Percentiles rank a stretch among this genome's conserved stretches.
These are phyloP conservation scores for Graphiopsis chlorocephala DNA, from an alignment of 2,329 filamentous ascomycete genomes.

Conservation along the genomic window DNA sequence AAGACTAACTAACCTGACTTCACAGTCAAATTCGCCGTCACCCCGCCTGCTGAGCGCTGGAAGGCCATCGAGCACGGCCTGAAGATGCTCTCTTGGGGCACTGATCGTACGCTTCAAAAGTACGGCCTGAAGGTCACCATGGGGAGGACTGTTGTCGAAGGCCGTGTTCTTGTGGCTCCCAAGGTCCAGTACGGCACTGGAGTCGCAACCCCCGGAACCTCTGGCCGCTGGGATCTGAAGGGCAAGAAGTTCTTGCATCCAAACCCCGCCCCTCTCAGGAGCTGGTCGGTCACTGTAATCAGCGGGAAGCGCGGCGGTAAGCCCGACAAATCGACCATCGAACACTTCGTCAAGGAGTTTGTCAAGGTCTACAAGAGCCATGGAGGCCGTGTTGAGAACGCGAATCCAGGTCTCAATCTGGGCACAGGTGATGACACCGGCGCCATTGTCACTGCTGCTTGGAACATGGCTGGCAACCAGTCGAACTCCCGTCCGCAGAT, in stretches of 20 bases:
- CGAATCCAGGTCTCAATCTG: conserved; percentile 44
- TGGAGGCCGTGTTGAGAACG: conserved; percentile 55
- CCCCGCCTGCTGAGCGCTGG: conserved; percentile 67
- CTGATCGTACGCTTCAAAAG: conserved; percentile 66
- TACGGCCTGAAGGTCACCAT: conserved; percentile 71
- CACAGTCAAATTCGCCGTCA: conserved; percentile 76
- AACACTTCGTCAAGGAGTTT: conserved; percentile 61
- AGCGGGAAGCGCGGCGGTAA: conserved; percentile 51
- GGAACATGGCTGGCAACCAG: conserved; percentile 53
- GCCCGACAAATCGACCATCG: conserved; percentile 43
- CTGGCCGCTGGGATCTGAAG: conserved; percentile 84
- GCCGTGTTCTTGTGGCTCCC: conserved; percentile 68
- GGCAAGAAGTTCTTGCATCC: conserved; percentile 71
- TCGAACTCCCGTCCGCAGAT: conserved; percentile 65
- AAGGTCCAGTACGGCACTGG: conserved; percentile 63
- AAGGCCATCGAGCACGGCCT: conserved; percentile 67
- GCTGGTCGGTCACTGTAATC: conserved; percentile 74
- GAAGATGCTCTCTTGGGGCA: conserved; percentile 61
- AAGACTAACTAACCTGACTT: not conserved
- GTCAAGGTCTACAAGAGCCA: conserved; percentile 59
- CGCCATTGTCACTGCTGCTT: conserved; percentile 42
- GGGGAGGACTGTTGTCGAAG: conserved; percentile 62
- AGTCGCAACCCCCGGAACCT: conserved; percentile 57
- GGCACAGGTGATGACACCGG: conserved; percentile 30
- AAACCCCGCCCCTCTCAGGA: conserved; percentile 58